Evolutionary conservation across 208 protist genomes (phyloP).

Genomic region (Leishmania martiniquensis): DNA sequence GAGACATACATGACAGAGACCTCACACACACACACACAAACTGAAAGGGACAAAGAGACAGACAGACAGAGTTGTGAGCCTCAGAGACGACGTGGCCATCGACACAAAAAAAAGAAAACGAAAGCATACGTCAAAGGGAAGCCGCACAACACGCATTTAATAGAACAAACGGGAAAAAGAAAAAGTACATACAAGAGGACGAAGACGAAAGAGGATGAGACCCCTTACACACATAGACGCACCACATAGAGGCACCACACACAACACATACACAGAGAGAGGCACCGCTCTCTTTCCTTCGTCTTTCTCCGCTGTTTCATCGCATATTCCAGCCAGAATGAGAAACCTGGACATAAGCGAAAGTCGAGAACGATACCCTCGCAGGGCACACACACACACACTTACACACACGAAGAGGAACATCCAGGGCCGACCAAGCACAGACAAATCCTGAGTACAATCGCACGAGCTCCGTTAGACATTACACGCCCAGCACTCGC

Average conservation of each 20-base stretch:
- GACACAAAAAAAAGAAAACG: neutral
- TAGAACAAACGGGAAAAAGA: neutral
- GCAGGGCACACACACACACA: slow-evolving; percentile 17
- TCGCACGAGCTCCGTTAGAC: no score
- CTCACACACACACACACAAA: no score
- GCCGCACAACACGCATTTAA: neutral
- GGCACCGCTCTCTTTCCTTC: no score
- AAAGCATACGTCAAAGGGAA: neutral
- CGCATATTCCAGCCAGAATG: no score
- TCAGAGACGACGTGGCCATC: neutral
- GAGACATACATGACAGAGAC: no score
- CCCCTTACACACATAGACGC: neutral
- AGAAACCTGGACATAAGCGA: no score
- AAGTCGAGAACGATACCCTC: no score
- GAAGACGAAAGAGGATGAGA: neutral
- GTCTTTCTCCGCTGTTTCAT: no score
- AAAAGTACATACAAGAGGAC: neutral
- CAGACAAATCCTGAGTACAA: neutral
- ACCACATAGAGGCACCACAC: neutral
- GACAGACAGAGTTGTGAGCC: no score
- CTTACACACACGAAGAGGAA: neutral
- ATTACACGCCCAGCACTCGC: no score
- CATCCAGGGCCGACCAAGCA: neutral
- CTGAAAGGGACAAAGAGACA: no score
- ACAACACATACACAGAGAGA: no score